Percentiles rank a stretch among this genome's conserved stretches.
These are phyloP conservation scores for Platanus orientalis DNA, from an alignment of 164 flowering plant genomes.

Conservation along the genomic window DNA sequence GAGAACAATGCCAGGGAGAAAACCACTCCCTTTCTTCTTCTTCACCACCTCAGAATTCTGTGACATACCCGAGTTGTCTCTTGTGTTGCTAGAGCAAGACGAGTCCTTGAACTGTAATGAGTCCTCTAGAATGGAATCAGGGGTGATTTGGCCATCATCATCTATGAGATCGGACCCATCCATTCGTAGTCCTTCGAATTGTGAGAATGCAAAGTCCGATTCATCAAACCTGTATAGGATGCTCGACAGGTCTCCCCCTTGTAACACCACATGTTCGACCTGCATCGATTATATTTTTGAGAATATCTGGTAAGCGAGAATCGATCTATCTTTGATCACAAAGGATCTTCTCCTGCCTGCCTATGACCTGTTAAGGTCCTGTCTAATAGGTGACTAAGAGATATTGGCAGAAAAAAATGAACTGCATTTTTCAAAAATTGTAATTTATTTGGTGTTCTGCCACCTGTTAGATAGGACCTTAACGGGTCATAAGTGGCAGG, in stretches of 20 bases:
- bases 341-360: no score
- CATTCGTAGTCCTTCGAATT: conserved; percentile 53
- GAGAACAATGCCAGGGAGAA: conserved; percentile 42
- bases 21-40: conserved; percentile 41
- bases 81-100: conserved; percentile 31
- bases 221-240: conserved; percentile 46
- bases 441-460: no score
- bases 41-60: conserved; percentile 16
- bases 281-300: conserved; percentile 21
- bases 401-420: no score
- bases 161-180: conserved; percentile 33
- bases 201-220: conserved; percentile 51
- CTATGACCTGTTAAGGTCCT: no score
- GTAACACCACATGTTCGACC: conserved; percentile 63
- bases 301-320: no score
- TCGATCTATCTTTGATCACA: no score
- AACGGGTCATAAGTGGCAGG: no score
- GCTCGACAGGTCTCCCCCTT: conserved; percentile 56
- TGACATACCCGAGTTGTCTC: conserved; percentile 18
- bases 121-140: conserved; percentile 38
- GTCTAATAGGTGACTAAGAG: no score
- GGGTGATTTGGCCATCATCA: conserved; percentile 44
- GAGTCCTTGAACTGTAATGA: conserved; percentile 33
- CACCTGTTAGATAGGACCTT: no score
- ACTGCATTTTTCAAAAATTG: no score